Percentiles rank a stretch among this genome's conserved stretches.
phyloP scores from a whole-genome alignment of 352 stramenopile species.

The Globisporangium cederbergense region DNA sequence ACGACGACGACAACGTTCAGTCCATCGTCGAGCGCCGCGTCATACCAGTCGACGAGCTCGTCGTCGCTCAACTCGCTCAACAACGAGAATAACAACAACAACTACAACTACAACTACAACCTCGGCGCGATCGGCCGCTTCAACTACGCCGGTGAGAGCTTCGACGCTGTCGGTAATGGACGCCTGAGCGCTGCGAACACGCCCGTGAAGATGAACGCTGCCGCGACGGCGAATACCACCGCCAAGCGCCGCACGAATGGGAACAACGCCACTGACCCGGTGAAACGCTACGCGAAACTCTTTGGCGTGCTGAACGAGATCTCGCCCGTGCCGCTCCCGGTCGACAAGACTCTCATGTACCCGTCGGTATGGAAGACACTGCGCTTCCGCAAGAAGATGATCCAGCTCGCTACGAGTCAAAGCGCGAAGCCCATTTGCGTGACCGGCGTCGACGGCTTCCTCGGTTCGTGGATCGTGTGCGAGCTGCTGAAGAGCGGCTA shows the following conservation, averaged over 20 bases:
- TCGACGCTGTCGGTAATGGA: background rate
- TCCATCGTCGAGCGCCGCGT: conserved; percentile 15
- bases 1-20: conserved; percentile 3
- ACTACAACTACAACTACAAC: conserved; percentile 18
- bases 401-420: conserved; percentile 65
- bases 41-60: conserved; percentile 24
- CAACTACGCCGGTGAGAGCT: conserved; percentile 3
- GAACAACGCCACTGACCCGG: conserved; percentile 1
- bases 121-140: conserved; percentile 7
- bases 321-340: conserved; percentile 5
- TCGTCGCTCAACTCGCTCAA: conserved; percentile 21
- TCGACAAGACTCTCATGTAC: conserved; percentile 50
- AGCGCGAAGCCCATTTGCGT: conserved; percentile 85
- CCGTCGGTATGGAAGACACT: conserved; percentile 75
- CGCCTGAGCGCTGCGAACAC: conserved; percentile 13
- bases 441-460: conserved; percentile 82
- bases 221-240: background rate
- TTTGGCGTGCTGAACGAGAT: conserved; percentile 19
- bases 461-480: conserved; percentile 83
- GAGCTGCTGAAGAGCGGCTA: conserved; percentile 78
- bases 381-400: conserved; percentile 80
- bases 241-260: conserved; percentile 13
- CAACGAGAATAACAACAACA: conserved; percentile 15
- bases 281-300: conserved; percentile 20
- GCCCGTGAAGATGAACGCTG: conserved; percentile 11